A percentile compares a stretch with the other conserved stretches of the same genome.
phyloP scores from a whole-genome alignment of 139 green algal species.

The Volvox reticuliferus region DNA sequence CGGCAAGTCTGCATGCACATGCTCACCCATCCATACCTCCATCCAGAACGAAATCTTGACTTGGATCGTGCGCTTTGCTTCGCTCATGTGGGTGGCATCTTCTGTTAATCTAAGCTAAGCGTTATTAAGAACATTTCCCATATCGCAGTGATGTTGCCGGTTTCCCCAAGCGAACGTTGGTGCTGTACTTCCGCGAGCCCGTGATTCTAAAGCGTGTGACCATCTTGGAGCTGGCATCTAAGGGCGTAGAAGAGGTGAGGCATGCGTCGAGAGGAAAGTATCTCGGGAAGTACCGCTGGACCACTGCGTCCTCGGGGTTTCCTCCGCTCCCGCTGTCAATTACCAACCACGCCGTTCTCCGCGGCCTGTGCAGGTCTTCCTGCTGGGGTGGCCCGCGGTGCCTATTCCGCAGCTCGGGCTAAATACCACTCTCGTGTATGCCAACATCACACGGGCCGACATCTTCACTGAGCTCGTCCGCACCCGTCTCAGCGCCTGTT shows the following conservation, averaged over 20 bases:
- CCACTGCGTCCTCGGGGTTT: no score
- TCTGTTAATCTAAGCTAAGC: no score
- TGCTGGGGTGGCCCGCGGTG: slow-evolving; percentile 16
- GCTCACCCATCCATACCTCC: background rate
- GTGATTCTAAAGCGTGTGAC: background rate
- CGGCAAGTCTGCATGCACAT: no score
- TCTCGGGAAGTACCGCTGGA: no score
- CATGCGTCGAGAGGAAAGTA: no score
- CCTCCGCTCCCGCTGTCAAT: no score
- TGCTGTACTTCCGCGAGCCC: slow-evolving; percentile 24
- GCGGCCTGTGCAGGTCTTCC: background rate
- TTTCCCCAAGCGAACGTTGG: background rate
- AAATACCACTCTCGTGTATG: background rate
- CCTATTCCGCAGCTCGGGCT: background rate
- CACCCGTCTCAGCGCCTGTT: background rate
- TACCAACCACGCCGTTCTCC: no score
- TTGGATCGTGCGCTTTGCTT: no score
- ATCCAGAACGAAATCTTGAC: no score
- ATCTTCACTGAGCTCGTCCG: background rate
- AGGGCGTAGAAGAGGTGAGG: background rate
- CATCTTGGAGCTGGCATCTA: background rate
- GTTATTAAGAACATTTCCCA: no score
- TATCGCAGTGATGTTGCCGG: background rate
- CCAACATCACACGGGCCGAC: background rate
- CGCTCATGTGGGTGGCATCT: no score